A percentile compares a stretch with the other conserved stretches of the same genome.
Evolutionary conservation across 2,329 filamentous ascomycete species (phyloP).

Genomic region (Biscogniauxia sp.): DNA sequence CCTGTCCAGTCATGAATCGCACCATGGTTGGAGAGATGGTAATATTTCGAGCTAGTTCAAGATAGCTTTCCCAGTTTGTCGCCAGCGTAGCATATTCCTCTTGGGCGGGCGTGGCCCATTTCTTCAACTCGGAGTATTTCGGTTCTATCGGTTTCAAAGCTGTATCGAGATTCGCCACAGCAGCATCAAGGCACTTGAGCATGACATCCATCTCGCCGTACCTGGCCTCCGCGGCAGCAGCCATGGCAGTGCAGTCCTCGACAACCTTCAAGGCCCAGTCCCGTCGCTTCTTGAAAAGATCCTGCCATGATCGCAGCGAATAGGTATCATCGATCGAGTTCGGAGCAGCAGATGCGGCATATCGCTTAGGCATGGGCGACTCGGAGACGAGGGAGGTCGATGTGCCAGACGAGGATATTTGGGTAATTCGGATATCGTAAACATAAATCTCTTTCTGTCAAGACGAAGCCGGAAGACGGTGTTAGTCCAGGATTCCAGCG

Average conservation of each 20-base stretch:
- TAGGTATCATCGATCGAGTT: conserved; percentile 79
- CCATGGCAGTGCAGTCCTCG: conserved; percentile 66
- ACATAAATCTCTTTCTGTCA: conserved; percentile 81
- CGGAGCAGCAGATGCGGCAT: conserved; percentile 65
- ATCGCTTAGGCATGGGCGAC: conserved; percentile 51
- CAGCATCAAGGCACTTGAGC: conserved; percentile 76
- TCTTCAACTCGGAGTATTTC: conserved; percentile 67
- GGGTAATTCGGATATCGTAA: conserved; percentile 78
- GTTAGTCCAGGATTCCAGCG: conserved; percentile 8
- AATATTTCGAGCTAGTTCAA: conserved; percentile 62
- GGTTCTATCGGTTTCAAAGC: conserved; percentile 70
- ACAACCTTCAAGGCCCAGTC: conserved; percentile 74
- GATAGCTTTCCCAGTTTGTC: conserved; percentile 65
- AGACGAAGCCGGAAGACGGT: conserved; percentile 1
- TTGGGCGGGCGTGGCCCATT: conserved; percentile 67
- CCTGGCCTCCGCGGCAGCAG: conserved; percentile 59
- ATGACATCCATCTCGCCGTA: conserved; percentile 75
- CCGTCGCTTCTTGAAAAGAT: conserved; percentile 76
- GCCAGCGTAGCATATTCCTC: conserved; percentile 65
- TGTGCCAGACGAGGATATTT: conserved; percentile 49
- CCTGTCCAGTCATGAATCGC: conserved; percentile 58
- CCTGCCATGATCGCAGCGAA: conserved; percentile 83
- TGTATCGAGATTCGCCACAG: conserved; percentile 78
- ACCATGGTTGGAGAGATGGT: conserved; percentile 66
- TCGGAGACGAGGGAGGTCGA: conserved; percentile 46